These are phyloP conservation scores for Spiromastix sp. DNA, from an alignment of 2,329 filamentous ascomycete genomes.

Conservation along the genomic window DNA sequence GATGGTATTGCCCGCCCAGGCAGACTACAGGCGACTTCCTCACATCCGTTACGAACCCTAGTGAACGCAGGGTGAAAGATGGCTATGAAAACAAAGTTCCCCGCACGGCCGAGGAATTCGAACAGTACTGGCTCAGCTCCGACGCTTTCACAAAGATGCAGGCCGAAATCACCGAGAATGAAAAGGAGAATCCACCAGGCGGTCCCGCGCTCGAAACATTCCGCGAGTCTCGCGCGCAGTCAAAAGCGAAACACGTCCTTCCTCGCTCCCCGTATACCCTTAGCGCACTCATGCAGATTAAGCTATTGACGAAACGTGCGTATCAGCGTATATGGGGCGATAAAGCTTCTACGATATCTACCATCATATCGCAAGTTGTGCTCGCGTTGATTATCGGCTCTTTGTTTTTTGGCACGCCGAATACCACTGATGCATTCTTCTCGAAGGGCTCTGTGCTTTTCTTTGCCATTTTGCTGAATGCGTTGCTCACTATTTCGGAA, in stretches of 20 bases:
- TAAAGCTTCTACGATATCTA: constrained; percentile 60
- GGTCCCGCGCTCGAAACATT: constrained; percentile 22
- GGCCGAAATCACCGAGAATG: constrained; percentile 25
- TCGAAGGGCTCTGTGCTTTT: constrained; percentile 70
- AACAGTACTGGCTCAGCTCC: constrained; percentile 36
- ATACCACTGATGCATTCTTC: constrained; percentile 62
- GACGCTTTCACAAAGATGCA: constrained; percentile 21
- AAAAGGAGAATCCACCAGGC: constrained; percentile 22
- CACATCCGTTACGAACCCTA: constrained; percentile 56
- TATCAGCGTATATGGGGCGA: constrained; percentile 67
- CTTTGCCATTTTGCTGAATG: constrained; percentile 64
- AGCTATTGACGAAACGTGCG: constrained; percentile 72
- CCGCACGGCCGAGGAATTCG: constrained; percentile 59
- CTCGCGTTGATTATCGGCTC: constrained; percentile 70
- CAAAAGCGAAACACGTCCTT: constrained; percentile 28
- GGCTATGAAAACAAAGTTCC: constrained; percentile 55
- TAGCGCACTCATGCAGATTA: constrained; percentile 64
- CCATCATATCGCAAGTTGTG: constrained; percentile 55
- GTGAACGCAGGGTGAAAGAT: constrained; percentile 44
- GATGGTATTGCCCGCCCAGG: constrained; percentile 56
- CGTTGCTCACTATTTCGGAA: constrained; percentile 55
- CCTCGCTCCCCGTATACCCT: constrained; percentile 59
- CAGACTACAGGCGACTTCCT: constrained; percentile 62
- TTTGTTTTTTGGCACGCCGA: constrained; percentile 43
- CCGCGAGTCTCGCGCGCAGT: constrained; percentile 20